phyloP scores from a whole-genome alignment of 2,329 filamentous ascomycete species.

The Clarireedia hainanense region DNA sequence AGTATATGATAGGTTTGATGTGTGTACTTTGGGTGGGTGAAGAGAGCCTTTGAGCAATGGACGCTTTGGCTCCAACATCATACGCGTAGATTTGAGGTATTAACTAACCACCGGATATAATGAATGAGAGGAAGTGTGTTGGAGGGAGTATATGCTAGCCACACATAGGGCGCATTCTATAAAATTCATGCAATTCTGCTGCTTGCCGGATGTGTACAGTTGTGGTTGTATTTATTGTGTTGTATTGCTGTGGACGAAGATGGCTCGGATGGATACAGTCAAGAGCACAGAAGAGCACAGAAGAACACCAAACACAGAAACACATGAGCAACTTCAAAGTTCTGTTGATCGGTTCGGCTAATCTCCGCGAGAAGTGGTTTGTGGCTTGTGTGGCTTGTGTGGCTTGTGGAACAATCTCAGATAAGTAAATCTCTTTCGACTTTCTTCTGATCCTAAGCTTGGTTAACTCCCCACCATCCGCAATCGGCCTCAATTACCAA shows the following conservation, averaged over 20 bases:
- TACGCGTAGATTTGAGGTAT: background rate
- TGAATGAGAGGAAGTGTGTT: background rate
- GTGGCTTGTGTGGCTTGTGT: too few relatives aligned
- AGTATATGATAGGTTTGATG: constrained; percentile 13
- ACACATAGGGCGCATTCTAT: too few relatives aligned
- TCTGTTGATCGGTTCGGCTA: too few relatives aligned
- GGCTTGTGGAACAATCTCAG: background rate
- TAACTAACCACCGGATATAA: too few relatives aligned
- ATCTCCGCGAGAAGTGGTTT: too few relatives aligned
- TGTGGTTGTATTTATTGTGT: background rate
- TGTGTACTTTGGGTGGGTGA: constrained; percentile 10
- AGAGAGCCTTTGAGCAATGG: constrained; percentile 15
- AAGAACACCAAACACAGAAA: too few relatives aligned
- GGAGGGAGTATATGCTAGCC: background rate
- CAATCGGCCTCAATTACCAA: constrained; percentile 14
- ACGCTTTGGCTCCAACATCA: background rate
- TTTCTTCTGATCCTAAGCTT: background rate
- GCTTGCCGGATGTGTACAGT: too few relatives aligned
- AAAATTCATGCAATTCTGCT: too few relatives aligned
- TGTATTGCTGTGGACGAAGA: background rate
- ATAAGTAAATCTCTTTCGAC: constrained; percentile 5
- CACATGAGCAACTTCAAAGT: too few relatives aligned
- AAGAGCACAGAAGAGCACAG: too few relatives aligned
- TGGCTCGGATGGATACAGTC: background rate
- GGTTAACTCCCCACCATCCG: constrained; percentile 12